Percentiles rank a stretch among this genome's conserved stretches.
Conservation (phyloP, 2,329 filamentous ascomycete species). For the Daldinia eschscholtzii region DNA sequence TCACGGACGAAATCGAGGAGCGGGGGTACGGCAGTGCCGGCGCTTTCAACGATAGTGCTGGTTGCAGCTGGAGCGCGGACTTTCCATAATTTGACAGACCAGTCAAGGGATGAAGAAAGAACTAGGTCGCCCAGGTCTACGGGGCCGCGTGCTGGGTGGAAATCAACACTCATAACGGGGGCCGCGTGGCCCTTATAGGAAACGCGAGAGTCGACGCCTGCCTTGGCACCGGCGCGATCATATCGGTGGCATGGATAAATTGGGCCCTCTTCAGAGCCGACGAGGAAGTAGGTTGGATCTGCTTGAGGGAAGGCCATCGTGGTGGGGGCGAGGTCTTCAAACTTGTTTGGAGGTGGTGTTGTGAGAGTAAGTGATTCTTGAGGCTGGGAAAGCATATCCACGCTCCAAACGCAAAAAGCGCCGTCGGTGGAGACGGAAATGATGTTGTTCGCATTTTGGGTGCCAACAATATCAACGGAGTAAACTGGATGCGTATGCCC, state of each 20-base stretch:
- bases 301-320: slow-evolving; percentile 95
- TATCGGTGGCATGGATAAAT: slow-evolving; percentile 98
- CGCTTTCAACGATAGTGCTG: slow-evolving; percentile 66
- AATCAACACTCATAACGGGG: slow-evolving; percentile 95
- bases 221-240: slow-evolving; percentile 96
- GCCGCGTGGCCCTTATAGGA: slow-evolving; percentile 91
- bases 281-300: slow-evolving; percentile 97
- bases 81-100: slow-evolving; percentile 98
- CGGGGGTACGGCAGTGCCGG: slow-evolving; percentile 72
- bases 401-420: slow-evolving; percentile 95
- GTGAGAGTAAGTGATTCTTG: slow-evolving; percentile 93
- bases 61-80: slow-evolving; percentile 84
- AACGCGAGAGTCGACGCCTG: slow-evolving; percentile 89
- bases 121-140: slow-evolving; percentile 95
- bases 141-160: slow-evolving; percentile 91
- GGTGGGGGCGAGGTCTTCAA: slow-evolving; percentile 94
- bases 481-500: slow-evolving; percentile 98
- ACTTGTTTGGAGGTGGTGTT: slow-evolving; percentile 86
- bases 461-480: slow-evolving; percentile 93
- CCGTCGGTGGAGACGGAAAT: slow-evolving; percentile 97
- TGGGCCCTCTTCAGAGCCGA: slow-evolving; percentile 94
- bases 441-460: slow-evolving; percentile 98
- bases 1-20: slow-evolving; percentile 92
- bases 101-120: slow-evolving; percentile 91
- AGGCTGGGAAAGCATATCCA: slow-evolving; percentile 97